These are phyloP conservation scores for Cryptosporidium bovis DNA, from an alignment of 169 alveolate species.

Conservation along the genomic window DNA sequence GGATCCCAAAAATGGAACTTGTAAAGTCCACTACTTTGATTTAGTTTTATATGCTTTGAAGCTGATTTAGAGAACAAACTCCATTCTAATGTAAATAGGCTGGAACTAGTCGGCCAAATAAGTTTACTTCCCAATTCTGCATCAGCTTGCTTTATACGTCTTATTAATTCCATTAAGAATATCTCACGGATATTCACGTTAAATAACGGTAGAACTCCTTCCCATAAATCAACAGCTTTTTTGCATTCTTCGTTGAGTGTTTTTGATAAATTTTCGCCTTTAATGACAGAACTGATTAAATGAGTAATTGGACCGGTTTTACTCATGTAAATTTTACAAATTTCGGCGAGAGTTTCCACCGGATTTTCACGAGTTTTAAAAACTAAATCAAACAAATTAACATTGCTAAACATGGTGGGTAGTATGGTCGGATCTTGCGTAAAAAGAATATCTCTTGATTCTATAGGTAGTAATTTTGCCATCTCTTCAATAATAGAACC, in stretches of 20 bases:
- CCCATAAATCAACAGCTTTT: conserved; percentile 28
- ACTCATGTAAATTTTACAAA: conserved; percentile 1
- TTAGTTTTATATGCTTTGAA: not conserved
- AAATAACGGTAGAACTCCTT: conserved; percentile 42
- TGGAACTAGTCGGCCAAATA: conserved; percentile 54
- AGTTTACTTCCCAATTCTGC: conserved; percentile 35
- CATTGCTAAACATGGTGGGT: conserved; percentile 11
- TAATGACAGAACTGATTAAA: not conserved
- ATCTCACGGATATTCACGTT: conserved; percentile 5
- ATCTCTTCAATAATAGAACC: conserved; percentile 7
- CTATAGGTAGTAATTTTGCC: not conserved
- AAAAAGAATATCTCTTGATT: not conserved
- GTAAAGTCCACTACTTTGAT: conserved; percentile 32
- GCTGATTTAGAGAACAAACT: not conserved
- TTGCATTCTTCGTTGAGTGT: conserved; percentile 3
- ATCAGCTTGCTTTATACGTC: conserved; percentile 53
- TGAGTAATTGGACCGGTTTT: conserved; percentile 4
- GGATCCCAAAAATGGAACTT: conserved; percentile 67
- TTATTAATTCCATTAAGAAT: conserved; percentile 49
- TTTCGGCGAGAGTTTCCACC: not conserved
- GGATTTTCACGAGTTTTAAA: not conserved
- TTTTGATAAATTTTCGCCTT: not conserved
- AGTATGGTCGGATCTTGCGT: conserved; percentile 39
- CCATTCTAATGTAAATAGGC: conserved; percentile 42
- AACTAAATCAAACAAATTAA: not conserved